Percentiles rank a stretch among this genome's conserved stretches.
phyloP scores from a whole-genome alignment of 1,139 yeast species.

The Sugiyamaella castrensis region DNA sequence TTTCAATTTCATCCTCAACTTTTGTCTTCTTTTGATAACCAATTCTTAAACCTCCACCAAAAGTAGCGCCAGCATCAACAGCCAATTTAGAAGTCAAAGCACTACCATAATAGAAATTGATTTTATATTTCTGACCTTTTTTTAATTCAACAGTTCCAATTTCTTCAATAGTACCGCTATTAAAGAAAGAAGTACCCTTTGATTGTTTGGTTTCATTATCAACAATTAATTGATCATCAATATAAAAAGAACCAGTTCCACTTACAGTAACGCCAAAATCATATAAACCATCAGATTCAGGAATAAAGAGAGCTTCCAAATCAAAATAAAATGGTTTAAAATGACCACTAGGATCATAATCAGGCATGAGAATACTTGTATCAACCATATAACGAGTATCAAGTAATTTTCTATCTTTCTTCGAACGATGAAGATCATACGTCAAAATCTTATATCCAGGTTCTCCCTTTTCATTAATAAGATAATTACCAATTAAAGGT shows the following conservation, averaged over 20 bases:
- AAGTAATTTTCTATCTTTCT: constrained; percentile 38
- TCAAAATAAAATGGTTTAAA: constrained; percentile 43
- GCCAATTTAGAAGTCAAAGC: constrained; percentile 42
- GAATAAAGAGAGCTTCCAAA: constrained; percentile 46
- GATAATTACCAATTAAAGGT: constrained; percentile 35
- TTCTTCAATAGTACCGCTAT: constrained; percentile 53
- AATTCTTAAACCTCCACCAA: constrained; percentile 37
- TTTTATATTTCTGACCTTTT: constrained; percentile 44
- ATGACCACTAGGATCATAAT: constrained; percentile 42
- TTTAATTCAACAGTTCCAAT: constrained; percentile 41
- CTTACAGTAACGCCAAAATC: constrained; percentile 50
- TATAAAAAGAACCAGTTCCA: constrained; percentile 54
- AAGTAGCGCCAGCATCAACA: constrained; percentile 35
- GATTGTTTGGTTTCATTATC: constrained; percentile 56
- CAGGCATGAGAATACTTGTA: constrained; percentile 47
- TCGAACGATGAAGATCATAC: constrained; percentile 42
- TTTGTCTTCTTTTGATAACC: constrained; percentile 20
- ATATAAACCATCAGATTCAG: constrained; percentile 50
- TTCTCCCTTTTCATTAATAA: constrained; percentile 37
- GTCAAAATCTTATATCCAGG: constrained; percentile 45
- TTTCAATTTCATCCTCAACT: constrained; percentile 36
- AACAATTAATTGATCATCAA: constrained; percentile 52
- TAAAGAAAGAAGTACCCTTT: constrained; percentile 49
- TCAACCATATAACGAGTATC: constrained; percentile 40
- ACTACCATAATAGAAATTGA: constrained; percentile 53